Percentiles rank a stretch among this genome's conserved stretches.
phyloP scores from a whole-genome alignment of 2,329 filamentous ascomycete genomes.

The Cryphonectria japonica region DNA sequence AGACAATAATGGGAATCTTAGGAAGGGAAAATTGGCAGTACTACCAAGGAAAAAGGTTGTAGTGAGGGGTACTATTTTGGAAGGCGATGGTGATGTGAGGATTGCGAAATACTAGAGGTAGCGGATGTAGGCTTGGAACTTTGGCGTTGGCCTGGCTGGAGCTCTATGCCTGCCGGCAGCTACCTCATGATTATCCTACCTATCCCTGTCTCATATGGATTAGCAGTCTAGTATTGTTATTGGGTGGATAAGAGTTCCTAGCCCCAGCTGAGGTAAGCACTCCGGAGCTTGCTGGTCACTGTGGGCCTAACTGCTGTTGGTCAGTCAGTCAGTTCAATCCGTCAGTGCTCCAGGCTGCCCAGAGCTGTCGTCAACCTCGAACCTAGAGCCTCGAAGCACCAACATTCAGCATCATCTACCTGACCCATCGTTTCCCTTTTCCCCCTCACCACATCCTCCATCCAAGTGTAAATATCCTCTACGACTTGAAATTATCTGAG shows the following conservation, averaged over 20 bases:
- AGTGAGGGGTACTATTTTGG: not conserved
- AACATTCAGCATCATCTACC: not conserved
- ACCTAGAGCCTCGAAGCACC: slow-evolving; percentile 10
- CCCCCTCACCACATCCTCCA: not conserved
- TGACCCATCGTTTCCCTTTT: not conserved
- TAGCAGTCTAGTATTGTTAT: not conserved
- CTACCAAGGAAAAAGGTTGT: not conserved
- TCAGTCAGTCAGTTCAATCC: not conserved
- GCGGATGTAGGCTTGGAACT: not conserved
- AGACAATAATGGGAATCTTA: not conserved
- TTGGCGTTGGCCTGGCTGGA: not conserved
- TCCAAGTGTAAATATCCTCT: no score
- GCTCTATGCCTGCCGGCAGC: not conserved
- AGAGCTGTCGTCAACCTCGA: slow-evolving; percentile 39
- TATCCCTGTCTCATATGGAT: not conserved
- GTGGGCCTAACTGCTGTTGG: not conserved
- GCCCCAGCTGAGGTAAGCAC: not conserved
- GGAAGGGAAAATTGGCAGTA: not conserved
- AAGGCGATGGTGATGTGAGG: not conserved
- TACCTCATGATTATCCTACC: not conserved
- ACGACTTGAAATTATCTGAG: not conserved
- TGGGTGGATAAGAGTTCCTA: not conserved
- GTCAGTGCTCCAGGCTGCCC: slow-evolving; percentile 36
- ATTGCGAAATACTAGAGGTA: not conserved
- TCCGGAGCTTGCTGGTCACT: not conserved